Base-by-base conservation (phyloP, 257 asterid genomes). In the Lithospermum erythrorhizon region DNA sequence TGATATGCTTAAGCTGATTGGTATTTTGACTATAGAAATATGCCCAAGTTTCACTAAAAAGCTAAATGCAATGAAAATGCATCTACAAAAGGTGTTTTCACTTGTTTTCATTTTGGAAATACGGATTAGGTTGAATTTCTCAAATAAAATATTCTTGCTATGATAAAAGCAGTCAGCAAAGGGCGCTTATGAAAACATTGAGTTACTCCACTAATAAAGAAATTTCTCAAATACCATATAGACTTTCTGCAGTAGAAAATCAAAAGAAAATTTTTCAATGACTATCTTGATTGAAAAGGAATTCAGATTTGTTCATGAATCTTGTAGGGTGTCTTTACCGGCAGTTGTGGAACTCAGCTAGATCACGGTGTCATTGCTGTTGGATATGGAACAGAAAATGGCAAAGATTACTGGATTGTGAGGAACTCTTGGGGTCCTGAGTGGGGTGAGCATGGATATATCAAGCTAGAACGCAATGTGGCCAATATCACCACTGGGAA, bases 361-460 rank as follows among this genome's bases (percentile, higher is more conserved):
- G 95, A 90, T 81, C 98, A 90, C 11, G 95, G 95, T 0, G 95
- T 90, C 9, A 84, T 76, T 37, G 87, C 80, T 0, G 91, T 87
- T 59, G 98, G 96, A 54, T 87, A 87, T 6, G 95, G 91, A 4
- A 72, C 84, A 0, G 91, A 83, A 18, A 52, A 78, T 0, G 86
- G 87, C 2, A 69, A 65, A 35, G 96, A 87, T 52, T 83, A 87
- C 72, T 90, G 94, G 96, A 73, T 80, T 0, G 91, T 87, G 53
- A 72, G 87, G 67, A 90, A 85, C 62, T 85, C 98, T 8, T 90
- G 98, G 98, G 98, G 98, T 2, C 22, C 83, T 0, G 71, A 57
- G 29, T 90, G 98, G 98, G 98, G 98, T 4, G 96, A 87, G 53
- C 55, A 67, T 0, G 98, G 98, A 1, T 90, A 90, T 78, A 77